These are phyloP conservation scores for Wickerhamomyces silvicola DNA, from an alignment of 805 yeast species.

Conservation along the genomic window DNA sequence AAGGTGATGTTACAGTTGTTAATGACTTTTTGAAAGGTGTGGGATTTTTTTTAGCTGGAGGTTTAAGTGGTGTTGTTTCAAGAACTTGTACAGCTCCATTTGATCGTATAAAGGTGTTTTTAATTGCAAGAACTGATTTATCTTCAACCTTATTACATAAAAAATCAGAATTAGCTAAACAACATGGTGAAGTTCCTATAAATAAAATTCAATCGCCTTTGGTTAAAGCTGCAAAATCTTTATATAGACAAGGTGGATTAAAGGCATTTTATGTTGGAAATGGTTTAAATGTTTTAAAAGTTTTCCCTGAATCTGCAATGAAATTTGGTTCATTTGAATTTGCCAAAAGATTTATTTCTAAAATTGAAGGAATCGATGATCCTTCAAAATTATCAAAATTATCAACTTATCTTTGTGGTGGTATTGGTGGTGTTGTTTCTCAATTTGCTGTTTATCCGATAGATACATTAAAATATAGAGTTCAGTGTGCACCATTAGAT, in stretches of 20 bases:
- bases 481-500: slow-evolving; percentile 86
- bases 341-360: slow-evolving; percentile 67
- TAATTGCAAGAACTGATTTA: slow-evolving; percentile 85
- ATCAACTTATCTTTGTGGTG: slow-evolving; percentile 90
- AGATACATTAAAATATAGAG: slow-evolving; percentile 87
- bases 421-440: slow-evolving; percentile 90
- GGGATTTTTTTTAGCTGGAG: slow-evolving; percentile 93
- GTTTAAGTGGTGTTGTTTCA: slow-evolving; percentile 90
- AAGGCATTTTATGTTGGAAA: slow-evolving; percentile 90
- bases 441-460: slow-evolving; percentile 93
- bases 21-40: slow-evolving; percentile 75
- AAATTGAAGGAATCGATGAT: slow-evolving; percentile 69
- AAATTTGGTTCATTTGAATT: slow-evolving; percentile 94
- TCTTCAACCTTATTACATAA: slow-evolving; percentile 63
- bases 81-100: slow-evolving; percentile 97
- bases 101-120: slow-evolving; percentile 87
- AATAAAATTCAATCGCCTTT: slow-evolving; percentile 63
- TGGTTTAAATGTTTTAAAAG: slow-evolving; percentile 88
- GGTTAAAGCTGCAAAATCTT: slow-evolving; percentile 68
- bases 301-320: slow-evolving; percentile 95
- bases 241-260: slow-evolving; percentile 86
- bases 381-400: slow-evolving; percentile 61
- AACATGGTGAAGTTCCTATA: slow-evolving; percentile 30
- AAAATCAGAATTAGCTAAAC: slow-evolving; percentile 40
- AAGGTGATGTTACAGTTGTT: slow-evolving; percentile 85